Evolutionary conservation across 495 filamentous ascomycete genomes (phyloP).

Genomic region (Hyaloscypha finlandica): DNA sequence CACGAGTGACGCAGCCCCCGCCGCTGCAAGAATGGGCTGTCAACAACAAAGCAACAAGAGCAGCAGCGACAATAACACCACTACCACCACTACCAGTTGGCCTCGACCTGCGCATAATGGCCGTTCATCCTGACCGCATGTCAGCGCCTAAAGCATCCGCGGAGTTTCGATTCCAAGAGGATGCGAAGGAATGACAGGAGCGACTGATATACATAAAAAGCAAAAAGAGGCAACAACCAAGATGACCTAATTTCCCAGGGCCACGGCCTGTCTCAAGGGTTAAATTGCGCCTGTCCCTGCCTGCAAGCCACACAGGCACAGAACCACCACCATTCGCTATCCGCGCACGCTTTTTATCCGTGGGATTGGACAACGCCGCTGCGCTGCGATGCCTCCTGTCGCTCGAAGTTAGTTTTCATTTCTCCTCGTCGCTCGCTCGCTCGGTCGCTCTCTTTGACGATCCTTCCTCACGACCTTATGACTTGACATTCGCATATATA

Average conservation of each 20-base stretch:
- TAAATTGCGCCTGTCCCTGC: not conserved
- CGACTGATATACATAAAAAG: too few relatives aligned
- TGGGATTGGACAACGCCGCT: not conserved
- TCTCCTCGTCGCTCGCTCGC: not conserved
- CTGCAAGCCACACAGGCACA: not conserved
- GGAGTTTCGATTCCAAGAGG: too few relatives aligned
- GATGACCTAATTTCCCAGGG: conserved; percentile 1
- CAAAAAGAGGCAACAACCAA: not conserved
- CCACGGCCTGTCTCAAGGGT: not conserved
- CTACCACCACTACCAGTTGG: too few relatives aligned
- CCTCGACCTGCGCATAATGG: too few relatives aligned
- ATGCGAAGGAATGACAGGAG: too few relatives aligned
- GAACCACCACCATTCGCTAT: not conserved
- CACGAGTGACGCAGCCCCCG: too few relatives aligned
- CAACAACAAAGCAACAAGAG: too few relatives aligned
- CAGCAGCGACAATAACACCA: too few relatives aligned
- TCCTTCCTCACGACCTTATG: not conserved
- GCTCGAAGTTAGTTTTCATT: not conserved
- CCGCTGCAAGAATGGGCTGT: too few relatives aligned
- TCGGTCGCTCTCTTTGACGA: not conserved
- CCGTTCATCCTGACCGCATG: too few relatives aligned
- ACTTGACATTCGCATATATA: not conserved
- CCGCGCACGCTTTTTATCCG: not conserved
- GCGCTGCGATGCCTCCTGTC: too few relatives aligned
- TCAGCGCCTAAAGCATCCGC: too few relatives aligned